Evolutionary conservation across 495 filamentous ascomycete genomes (phyloP).

Genomic region (Aspergillus conjunctus): DNA sequence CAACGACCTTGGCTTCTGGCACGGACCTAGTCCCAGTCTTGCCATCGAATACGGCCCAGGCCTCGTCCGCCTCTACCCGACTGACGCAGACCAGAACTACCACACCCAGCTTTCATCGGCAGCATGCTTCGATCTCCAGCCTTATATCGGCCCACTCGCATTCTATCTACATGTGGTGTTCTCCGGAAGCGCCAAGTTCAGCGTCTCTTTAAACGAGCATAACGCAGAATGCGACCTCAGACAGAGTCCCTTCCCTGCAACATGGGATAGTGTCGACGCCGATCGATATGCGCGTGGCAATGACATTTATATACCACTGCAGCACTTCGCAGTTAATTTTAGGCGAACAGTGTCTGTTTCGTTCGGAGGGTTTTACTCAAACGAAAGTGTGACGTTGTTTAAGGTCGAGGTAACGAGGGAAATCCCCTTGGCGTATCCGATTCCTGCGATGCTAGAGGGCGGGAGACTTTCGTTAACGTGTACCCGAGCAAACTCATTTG

Average conservation of each 20-base stretch:
- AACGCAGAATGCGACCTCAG: slow-evolving; percentile 62
- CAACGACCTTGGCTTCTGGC: slow-evolving; percentile 71
- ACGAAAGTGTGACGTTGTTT: slow-evolving; percentile 54
- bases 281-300: slow-evolving; percentile 54
- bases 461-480: slow-evolving; percentile 66
- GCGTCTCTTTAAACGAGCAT: slow-evolving; percentile 71
- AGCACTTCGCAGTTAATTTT: slow-evolving; percentile 69
- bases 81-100: slow-evolving; percentile 69
- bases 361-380: slow-evolving; percentile 67
- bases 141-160: slow-evolving; percentile 44
- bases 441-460: slow-evolving; percentile 64
- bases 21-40: slow-evolving; percentile 67
- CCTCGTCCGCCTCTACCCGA: slow-evolving; percentile 60
- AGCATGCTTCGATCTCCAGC: slow-evolving; percentile 61
- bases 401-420: slow-evolving; percentile 64
- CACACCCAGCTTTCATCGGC: slow-evolving; percentile 62
- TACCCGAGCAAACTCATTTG: slow-evolving; percentile 72
- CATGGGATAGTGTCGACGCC: slow-evolving; percentile 73
- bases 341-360: slow-evolving; percentile 63
- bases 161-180: slow-evolving; percentile 71
- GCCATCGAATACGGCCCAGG: slow-evolving; percentile 51
- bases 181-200: slow-evolving; percentile 66
- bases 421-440: slow-evolving; percentile 42
- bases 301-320: slow-evolving; percentile 75
- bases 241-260: slow-evolving; percentile 68